Conservation (phyloP, 73 alveolate species). For the Loxodes magnus region DNA sequence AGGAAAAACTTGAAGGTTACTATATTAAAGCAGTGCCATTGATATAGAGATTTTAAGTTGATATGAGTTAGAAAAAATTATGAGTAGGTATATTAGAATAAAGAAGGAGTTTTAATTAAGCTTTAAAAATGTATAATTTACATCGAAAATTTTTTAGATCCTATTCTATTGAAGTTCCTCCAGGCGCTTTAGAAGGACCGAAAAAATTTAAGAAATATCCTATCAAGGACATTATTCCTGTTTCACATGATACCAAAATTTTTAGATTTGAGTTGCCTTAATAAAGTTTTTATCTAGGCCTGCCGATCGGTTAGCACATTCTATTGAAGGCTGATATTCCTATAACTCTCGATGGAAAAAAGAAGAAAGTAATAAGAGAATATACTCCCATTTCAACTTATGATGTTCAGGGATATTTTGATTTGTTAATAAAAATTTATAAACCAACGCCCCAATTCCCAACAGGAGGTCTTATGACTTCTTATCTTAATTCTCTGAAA, state of each 20-base stretch:
- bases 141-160: too few species aligned
- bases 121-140: too few species aligned
- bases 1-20: too few species aligned
- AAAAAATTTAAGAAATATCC: background rate
- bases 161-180: background rate
- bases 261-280: constrained; percentile 48
- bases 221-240: constrained; percentile 6
- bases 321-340: constrained; percentile 36
- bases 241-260: constrained; percentile 25
- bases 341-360: constrained; percentile 34
- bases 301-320: constrained; percentile 53
- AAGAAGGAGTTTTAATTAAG: too few species aligned
- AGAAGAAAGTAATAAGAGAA: constrained; percentile 41
- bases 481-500: constrained; percentile 34
- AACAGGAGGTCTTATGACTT: constrained; percentile 51
- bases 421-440: constrained; percentile 48
- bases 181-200: constrained; percentile 9
- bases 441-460: constrained; percentile 44
- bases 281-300: constrained; percentile 34
- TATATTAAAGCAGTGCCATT: too few species aligned
- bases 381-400: constrained; percentile 46
- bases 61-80: too few species aligned
- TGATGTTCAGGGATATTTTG: constrained; percentile 33
- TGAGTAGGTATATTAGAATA: too few species aligned
- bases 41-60: too few species aligned